phyloP scores from a whole-genome alignment of 1,139 yeast genomes.

The Scheffersomyces cryptocercus region DNA sequence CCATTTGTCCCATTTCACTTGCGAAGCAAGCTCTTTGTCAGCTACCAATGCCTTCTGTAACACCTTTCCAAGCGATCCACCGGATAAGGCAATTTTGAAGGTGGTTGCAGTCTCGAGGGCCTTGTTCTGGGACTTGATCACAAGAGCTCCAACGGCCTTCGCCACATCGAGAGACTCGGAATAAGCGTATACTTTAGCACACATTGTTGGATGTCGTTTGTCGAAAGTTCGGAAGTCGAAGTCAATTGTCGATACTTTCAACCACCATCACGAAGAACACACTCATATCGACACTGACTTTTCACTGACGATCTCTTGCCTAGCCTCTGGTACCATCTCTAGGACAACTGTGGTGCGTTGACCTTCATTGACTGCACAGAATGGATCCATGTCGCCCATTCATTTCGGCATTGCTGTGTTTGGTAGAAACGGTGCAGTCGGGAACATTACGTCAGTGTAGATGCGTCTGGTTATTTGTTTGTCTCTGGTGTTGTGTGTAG shows the following conservation, averaged over 20 bases:
- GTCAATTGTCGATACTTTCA: background rate
- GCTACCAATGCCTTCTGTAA: constrained; percentile 70
- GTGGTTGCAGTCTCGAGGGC: constrained; percentile 41
- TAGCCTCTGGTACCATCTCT: too few species aligned
- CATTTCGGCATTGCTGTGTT: too few species aligned
- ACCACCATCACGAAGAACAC: too few species aligned
- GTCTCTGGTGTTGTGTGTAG: too few species aligned
- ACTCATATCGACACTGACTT: too few species aligned
- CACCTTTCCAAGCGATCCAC: constrained; percentile 85
- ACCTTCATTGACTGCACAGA: too few species aligned
- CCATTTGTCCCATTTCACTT: constrained; percentile 75
- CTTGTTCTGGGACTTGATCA: constrained; percentile 54
- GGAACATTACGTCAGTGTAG: too few species aligned
- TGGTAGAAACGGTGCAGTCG: too few species aligned
- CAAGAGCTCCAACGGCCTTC: constrained; percentile 53
- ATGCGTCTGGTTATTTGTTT: too few species aligned
- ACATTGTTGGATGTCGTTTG: constrained; percentile 16
- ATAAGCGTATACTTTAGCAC: constrained; percentile 50
- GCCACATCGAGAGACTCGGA: constrained; percentile 60
- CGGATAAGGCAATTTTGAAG: constrained; percentile 82
- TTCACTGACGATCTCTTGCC: too few species aligned
- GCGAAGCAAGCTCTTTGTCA: constrained; percentile 43
- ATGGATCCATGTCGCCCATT: too few species aligned
- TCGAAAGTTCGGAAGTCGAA: background rate
- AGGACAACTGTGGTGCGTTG: too few species aligned